phyloP scores from a whole-genome alignment of 2,329 filamentous ascomycete genomes.

The Ophiostoma australiae region DNA sequence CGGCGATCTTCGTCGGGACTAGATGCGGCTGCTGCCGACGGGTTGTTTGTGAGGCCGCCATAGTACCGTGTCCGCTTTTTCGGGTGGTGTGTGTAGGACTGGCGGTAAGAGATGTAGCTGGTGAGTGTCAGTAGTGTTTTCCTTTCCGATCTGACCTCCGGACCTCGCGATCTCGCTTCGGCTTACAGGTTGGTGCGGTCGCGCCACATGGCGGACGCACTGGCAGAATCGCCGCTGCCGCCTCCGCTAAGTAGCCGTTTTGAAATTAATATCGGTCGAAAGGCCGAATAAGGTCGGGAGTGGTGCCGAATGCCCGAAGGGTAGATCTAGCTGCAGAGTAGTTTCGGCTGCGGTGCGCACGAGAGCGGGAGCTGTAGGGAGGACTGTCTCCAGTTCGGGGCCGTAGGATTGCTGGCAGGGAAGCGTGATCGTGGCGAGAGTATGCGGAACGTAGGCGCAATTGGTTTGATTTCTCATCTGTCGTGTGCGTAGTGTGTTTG shows the following conservation, averaged over 20 bases:
- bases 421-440: not conserved
- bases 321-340: not conserved
- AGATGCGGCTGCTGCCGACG: conserved; percentile 42
- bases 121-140: conserved; percentile 11
- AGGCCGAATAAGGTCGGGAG: not conserved
- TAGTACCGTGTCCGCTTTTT: conserved; percentile 70
- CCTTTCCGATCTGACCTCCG: not conserved
- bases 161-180: not conserved
- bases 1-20: conserved; percentile 56
- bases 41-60: conserved; percentile 35
- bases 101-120: conserved; percentile 97
- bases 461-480: not conserved
- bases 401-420: not conserved
- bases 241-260: conserved; percentile 9
- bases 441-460: not conserved
- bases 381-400: not conserved
- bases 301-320: not conserved
- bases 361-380: not conserved
- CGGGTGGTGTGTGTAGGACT: conserved; percentile 95
- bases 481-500: not conserved
- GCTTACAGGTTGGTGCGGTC: conserved; percentile 96
- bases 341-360: not conserved
- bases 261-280: not conserved
- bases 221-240: conserved; percentile 29
- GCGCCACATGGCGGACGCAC: conserved; percentile 83